A percentile compares a stretch with the other conserved stretches of the same genome.
Conservation (phyloP, 208 protist genomes). For the Acanthamoeba lenticulata region DNA sequence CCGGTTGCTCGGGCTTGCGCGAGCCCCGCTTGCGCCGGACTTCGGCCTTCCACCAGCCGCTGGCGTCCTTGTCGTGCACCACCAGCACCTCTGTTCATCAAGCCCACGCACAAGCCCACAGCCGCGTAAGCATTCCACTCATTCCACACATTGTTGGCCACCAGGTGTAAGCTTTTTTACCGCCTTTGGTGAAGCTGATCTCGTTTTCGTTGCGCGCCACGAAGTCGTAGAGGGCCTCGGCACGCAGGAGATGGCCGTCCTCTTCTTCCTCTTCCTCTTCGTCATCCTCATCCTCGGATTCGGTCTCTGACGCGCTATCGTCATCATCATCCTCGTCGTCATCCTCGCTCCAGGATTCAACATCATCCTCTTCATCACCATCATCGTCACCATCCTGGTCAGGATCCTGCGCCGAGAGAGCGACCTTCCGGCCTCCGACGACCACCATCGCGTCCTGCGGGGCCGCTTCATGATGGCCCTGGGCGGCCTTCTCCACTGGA, state of each 20-base stretch:
- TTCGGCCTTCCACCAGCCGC: conserved; percentile 33
- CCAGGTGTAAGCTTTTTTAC: neutral
- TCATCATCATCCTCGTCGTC: neutral
- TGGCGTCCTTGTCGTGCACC: neutral
- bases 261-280: neutral
- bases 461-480: neutral
- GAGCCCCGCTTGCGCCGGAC: neutral
- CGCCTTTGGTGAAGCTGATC: neutral
- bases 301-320: neutral
- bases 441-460: neutral
- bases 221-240: conserved; percentile 37
- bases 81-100: neutral
- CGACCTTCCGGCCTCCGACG: neutral
- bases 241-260: neutral
- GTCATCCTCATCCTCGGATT: neutral
- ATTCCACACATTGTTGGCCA: too few species aligned
- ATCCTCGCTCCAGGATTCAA: neutral
- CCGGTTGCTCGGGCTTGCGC: neutral
- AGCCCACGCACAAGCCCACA: too few species aligned
- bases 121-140: too few species aligned
- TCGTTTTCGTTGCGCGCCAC: conserved; percentile 6
- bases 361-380: neutral
- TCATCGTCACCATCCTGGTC: neutral
- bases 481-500: neutral
- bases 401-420: neutral